phyloP scores from a whole-genome alignment of 1,284 basidiomycete genomes.

The Papiliotrema nemorosa region DNA sequence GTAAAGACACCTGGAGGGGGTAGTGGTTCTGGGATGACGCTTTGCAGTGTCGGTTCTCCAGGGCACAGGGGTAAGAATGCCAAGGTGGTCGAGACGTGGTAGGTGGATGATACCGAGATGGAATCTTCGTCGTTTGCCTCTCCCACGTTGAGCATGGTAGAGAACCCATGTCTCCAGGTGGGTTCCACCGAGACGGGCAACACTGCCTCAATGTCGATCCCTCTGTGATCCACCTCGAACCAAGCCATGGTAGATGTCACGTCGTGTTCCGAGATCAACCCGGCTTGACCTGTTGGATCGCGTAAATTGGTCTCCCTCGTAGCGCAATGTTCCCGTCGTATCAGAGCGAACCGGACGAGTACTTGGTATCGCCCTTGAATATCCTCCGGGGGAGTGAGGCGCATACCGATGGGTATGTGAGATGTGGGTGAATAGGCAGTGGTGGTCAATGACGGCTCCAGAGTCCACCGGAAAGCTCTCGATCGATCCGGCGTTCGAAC shows the following conservation, averaged over 20 bases:
- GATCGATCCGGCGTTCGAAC: conserved; percentile 13
- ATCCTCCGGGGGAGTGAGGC: conserved; percentile 22
- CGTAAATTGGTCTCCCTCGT: conserved; percentile 1
- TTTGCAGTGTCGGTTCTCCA: conserved; percentile 7
- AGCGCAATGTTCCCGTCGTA: conserved; percentile 24
- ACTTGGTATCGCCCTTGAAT: conserved; percentile 15
- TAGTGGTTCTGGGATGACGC: conserved; percentile 1
- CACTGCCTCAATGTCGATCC: conserved; percentile 15
- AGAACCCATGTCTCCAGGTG: conserved; percentile 26
- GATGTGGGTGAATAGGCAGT: conserved; percentile 43
- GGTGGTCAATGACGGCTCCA: conserved; percentile 31
- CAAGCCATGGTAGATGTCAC: conserved; percentile 46
- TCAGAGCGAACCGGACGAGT: conserved; percentile 22
- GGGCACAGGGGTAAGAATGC: conserved; percentile 30
- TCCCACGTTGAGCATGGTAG: conserved; percentile 28
- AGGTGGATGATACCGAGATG: conserved; percentile 44
- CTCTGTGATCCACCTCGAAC: conserved; percentile 22
- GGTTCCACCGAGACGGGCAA: conserved; percentile 18
- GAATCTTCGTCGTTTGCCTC: neutral
- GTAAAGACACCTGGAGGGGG: conserved; percentile 19
- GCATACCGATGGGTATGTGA: conserved; percentile 31
- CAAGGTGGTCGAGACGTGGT: conserved; percentile 37
- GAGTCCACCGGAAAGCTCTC: conserved; percentile 20
- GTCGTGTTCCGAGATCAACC: conserved; percentile 42
- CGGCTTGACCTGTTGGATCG: conserved; percentile 14